These are phyloP conservation scores for Russula dissimulans DNA, from an alignment of 768 basidiomycete genomes.

Conservation along the genomic window DNA sequence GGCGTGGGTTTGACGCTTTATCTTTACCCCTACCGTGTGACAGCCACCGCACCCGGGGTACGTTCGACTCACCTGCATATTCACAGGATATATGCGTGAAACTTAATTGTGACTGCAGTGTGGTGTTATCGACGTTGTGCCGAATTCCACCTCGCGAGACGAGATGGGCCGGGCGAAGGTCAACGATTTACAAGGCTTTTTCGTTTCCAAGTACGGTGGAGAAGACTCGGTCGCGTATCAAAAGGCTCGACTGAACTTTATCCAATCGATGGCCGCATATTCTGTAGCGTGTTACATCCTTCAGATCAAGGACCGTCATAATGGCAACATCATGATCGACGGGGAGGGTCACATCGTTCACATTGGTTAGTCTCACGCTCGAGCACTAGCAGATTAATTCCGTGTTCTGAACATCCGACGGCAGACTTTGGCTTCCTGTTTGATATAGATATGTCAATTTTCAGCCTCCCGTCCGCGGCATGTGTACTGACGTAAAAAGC, in stretches of 20 bases:
- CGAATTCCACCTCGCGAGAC: conserved; percentile 94
- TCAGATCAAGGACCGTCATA: conserved; percentile 98
- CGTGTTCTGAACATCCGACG: neutral
- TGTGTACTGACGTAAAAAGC: neutral
- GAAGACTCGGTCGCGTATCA: conserved; percentile 87
- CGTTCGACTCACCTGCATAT: conserved; percentile 22
- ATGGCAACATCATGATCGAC: conserved; percentile 99
- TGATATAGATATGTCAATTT: conserved; percentile 87
- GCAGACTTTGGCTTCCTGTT: conserved; percentile 92
- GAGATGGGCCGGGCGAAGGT: conserved; percentile 99
- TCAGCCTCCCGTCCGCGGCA: neutral
- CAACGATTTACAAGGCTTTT: conserved; percentile 92
- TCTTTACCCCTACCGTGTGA: conserved; percentile 92
- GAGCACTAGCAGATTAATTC: neutral
- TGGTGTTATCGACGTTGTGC: conserved; percentile 97
- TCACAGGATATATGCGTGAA: neutral
- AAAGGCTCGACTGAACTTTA: conserved; percentile 87
- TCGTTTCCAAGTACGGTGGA: conserved; percentile 86
- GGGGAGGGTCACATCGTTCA: conserved; percentile 96
- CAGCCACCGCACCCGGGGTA: conserved; percentile 93
- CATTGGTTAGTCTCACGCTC: conserved; percentile 50
- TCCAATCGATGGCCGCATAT: conserved; percentile 99
- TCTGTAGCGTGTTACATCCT: conserved; percentile 96
- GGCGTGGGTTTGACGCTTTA: conserved; percentile 83
- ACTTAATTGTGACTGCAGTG: conserved; percentile 44